Evolutionary conservation across 495 filamentous ascomycete genomes (phyloP), one percentile per base, ranked within the genome.

Genomic region (Penicillium robsamsonii): DNA sequence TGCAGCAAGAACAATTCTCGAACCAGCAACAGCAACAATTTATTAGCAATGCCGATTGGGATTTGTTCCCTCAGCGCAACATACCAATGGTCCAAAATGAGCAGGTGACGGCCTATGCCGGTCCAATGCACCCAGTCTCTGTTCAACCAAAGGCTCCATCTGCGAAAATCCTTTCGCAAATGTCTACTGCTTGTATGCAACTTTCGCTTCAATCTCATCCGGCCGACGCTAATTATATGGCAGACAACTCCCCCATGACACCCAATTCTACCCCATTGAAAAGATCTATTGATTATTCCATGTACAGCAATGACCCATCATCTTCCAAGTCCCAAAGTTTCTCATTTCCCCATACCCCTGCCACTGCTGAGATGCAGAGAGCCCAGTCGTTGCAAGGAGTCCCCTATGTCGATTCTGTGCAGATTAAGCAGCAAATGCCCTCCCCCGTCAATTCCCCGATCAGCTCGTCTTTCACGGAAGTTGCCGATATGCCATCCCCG

Each of bases 371-470:
- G 45, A 81, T 81, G 78, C 73, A 80, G 52, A 73, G 76, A 62
- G 66, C 77, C 29, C 72, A 69, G 47, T 80, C 79, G 6, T 71
- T 75, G 42, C 75, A 79, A 64, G 73, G 75, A 60, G 62, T 75
- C 31, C 65, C 69, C 46, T 67, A 61, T 55, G 62, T 69, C 61
- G 66, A 59, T 24, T 71, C 69, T 42, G 59, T 69, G 24, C 70
- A 75, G 47, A 52, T 62, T 37, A 75, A 71, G 50, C 62, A 70
- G 38, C 72, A 73, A 15, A 68, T 81, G 55, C 78, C 81, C 33
- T 84, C 79, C 27, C 80, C 81, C 37, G 71, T 77, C 22, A 70
- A 70, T 46, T 81, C 81, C 4, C 75, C 80, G 4, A 57, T 71
- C 42, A 68, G 74, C 22, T 70, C 73, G 44, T 77, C 81, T 0